phyloP scores from a whole-genome alignment of 106 monocot genomes.

The Dioscorea alata region DNA sequence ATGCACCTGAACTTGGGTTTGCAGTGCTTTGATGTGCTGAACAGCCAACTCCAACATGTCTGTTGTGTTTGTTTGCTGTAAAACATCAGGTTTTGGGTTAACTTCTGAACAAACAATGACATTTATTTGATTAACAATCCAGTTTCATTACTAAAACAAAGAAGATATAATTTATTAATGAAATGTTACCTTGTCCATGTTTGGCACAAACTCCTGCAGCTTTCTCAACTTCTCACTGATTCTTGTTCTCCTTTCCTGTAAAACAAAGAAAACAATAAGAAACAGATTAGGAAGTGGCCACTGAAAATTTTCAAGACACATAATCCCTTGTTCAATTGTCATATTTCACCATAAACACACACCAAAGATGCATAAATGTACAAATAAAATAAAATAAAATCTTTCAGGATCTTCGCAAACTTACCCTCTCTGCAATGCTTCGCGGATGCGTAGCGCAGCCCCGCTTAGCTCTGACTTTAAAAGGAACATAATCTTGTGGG shows the following conservation, averaged over 20 bases:
- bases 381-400: background rate
- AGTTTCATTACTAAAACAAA: too few relatives aligned
- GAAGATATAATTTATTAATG: too few relatives aligned
- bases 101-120: background rate
- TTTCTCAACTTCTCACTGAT: conserved; percentile 41
- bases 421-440: conserved; percentile 66
- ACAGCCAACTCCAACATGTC: conserved; percentile 90
- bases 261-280: too few relatives aligned
- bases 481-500: conserved; percentile 46
- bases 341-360: too few relatives aligned
- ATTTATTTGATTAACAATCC: background rate
- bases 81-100: background rate
- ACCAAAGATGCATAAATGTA: too few relatives aligned
- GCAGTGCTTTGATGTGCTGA: conserved; percentile 64
- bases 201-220: conserved; percentile 41
- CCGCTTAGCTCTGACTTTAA: conserved; percentile 61
- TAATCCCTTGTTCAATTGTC: too few relatives aligned
- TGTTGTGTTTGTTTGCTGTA: conserved; percentile 83
- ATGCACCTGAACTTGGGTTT: conserved; percentile 51
- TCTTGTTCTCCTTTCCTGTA: conserved; percentile 38
- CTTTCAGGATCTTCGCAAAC: background rate
- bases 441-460: conserved; percentile 65
- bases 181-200: conserved; percentile 38
- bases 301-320: too few relatives aligned
- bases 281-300: too few relatives aligned